Percentiles rank a stretch among this genome's conserved stretches.
Conservation (phyloP, 768 basidiomycete species). For the Termitomyces bulborhizus region DNA sequence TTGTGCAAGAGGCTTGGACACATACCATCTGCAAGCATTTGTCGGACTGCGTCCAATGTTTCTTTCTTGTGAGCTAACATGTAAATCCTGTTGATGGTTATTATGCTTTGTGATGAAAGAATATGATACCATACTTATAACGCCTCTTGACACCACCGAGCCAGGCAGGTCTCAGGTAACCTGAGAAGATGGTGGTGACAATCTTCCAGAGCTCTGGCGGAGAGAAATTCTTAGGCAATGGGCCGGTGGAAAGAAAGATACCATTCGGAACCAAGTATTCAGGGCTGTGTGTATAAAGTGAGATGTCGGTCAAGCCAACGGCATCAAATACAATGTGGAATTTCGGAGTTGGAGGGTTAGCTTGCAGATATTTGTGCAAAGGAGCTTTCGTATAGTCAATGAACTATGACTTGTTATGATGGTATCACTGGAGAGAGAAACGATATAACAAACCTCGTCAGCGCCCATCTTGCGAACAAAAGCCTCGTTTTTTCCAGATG, state of each 20-base stretch:
- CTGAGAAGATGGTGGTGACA: slow-evolving; percentile 26
- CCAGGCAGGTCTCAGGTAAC: slow-evolving; percentile 33
- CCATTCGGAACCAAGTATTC: slow-evolving; percentile 51
- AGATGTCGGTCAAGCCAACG: slow-evolving; percentile 40
- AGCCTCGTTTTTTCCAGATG: slow-evolving; percentile 53
- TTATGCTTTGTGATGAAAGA: neutral
- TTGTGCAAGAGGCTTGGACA: neutral
- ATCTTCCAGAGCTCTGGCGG: slow-evolving; percentile 26
- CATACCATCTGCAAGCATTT: slow-evolving; percentile 38
- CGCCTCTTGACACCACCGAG: slow-evolving; percentile 46
- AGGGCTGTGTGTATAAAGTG: slow-evolving; percentile 43
- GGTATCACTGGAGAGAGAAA: neutral
- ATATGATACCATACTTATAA: slow-evolving; percentile 33
- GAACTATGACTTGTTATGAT: slow-evolving; percentile 28
- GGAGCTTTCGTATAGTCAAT: slow-evolving; percentile 56
- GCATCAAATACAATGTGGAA: slow-evolving; percentile 60
- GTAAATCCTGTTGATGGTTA: slow-evolving; percentile 23
- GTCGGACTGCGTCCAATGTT: slow-evolving; percentile 28
- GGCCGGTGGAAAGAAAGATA: slow-evolving; percentile 47
- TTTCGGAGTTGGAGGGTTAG: slow-evolving; percentile 39
- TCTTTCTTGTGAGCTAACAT: slow-evolving; percentile 23
- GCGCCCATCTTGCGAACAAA: slow-evolving; percentile 57
- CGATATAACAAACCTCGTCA: slow-evolving; percentile 42
- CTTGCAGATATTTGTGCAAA: slow-evolving; percentile 37
- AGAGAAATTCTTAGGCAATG: slow-evolving; percentile 27